Evolutionary conservation across 2,329 filamentous ascomycete genomes (phyloP), one percentile per base, ranked within the genome.

Genomic region (Herpotrichia juniperi): DNA sequence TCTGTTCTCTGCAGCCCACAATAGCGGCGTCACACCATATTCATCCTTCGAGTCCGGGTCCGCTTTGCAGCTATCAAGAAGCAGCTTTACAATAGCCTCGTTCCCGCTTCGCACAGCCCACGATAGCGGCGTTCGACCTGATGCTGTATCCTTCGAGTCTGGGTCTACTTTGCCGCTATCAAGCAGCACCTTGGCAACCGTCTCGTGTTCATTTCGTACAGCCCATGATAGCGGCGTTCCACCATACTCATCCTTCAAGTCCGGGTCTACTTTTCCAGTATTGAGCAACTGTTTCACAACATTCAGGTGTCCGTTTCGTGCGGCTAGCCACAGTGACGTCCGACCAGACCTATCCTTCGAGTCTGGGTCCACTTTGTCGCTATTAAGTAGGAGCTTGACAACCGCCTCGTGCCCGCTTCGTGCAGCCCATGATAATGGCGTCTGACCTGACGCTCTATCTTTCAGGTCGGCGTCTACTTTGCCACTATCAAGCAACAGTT

Each of bases 191-290:
- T 53, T 43, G 24, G 48, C 46, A 39, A 40, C 24, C 19, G 45
- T 17, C 31, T 53, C 34, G 16, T 45, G 19, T 25, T 48, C 26
- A n/a, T 31, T 46, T 22, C 17, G 14, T 25, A 40, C 34, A n/a
- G 54, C 50, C 50, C 44, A 50, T 21, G 9, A 42, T 21, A 53
- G 39, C 21, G 54, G 54, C 31, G 54, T 50, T 24, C 31, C 3
- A 24, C 47, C 50, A 6, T 8, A 21, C 24, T 16, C 39, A 34
- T 57, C 54, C 28, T 51, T 48, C 35, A 9, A 21, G 17, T 40
- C 35, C 8, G 35, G 5, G 17, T 40, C 35, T n/a, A 25, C 35
- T 40, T 40, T 40, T 12, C 35, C 35, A 21, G 8, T 40, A 22
- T 40, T 40, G 14, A 40, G 35, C 22, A 40, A 14, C 16, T 6